Conservation (phyloP, 1,284 basidiomycete genomes). For the Peniophora sp. region DNA sequence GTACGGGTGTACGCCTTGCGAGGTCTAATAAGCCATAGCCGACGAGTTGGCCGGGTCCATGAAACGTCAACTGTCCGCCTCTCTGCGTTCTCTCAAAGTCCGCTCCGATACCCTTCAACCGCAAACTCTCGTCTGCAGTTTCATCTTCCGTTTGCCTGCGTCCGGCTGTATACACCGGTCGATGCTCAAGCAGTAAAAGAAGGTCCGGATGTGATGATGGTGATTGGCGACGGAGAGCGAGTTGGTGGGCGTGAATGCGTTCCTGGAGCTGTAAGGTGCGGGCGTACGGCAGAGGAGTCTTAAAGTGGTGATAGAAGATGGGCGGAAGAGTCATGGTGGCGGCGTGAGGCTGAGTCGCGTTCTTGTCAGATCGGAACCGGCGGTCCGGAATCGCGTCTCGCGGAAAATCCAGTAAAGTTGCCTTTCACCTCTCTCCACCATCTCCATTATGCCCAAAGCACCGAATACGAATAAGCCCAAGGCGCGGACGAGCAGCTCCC, state of each 20-base stretch:
- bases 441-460: too few relatives aligned
- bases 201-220: conserved; percentile 49
- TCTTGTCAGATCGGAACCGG: too few relatives aligned
- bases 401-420: too few relatives aligned
- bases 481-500: too few relatives aligned
- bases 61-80: conserved; percentile 94
- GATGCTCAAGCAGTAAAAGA: conserved; percentile 74
- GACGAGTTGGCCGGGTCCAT: conserved; percentile 95
- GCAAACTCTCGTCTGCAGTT: conserved; percentile 54
- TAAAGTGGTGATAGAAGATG: conserved; percentile 74
- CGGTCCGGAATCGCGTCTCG: too few relatives aligned
- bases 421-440: too few relatives aligned
- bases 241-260: conserved; percentile 54
- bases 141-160: conserved; percentile 71
- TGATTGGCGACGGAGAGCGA: conserved; percentile 36
- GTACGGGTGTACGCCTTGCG: conserved; percentile 31
- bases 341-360: neutral
- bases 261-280: conserved; percentile 68
- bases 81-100: conserved; percentile 81
- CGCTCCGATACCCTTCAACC: conserved; percentile 73
- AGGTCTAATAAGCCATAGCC: conserved; percentile 94
- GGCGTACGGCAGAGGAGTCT: conserved; percentile 62
- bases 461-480: too few relatives aligned
- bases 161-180: conserved; percentile 92
- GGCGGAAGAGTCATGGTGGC: conserved; percentile 45